Base-by-base conservation (phyloP, 176 grass and related monocot genomes). In the Lolium perenne region DNA sequence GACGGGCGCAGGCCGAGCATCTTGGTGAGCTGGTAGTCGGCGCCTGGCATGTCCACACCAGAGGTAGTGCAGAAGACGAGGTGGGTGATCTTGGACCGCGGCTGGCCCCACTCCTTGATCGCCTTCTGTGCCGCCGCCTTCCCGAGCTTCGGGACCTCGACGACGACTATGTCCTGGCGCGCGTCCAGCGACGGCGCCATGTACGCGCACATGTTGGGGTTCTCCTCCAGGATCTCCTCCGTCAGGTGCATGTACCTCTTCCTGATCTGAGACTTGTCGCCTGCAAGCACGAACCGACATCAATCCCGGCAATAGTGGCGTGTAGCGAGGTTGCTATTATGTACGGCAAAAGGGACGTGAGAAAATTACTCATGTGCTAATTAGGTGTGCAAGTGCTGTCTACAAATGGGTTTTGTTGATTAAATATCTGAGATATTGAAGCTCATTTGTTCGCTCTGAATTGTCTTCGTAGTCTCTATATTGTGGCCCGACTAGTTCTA, bases 71-170 rank as follows among this genome's bases (percentile, higher is more conserved):
- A 97, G 89, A 97, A 97, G 77, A 97, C 69, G 25, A 97, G 78
- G 87, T 97, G 95, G 13, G 95, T 97, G 83, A 97, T 93, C 38
- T 51, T 56, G 6, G 95, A 97, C 3, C 89, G 80, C 14, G 95
- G 91, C 79, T 90, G 95, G 5, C 95, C 95, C 95, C 93, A 97
- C 51, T 97, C 95, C 87, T 95, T 97, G 89, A 97, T 84, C 7
- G 93, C 93, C 89, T 97, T 97, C 76, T 86, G 87, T 5, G 95
- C 95, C 3, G 95, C 95, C 4, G 90, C 93, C 60, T 93, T 93
- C 0, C 95, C 93, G 0, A 97, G 95, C 85, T 87, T 95, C 0
- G 95, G 95, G 0, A 97, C 95, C 87, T 97, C 95, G 6, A 88
- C 89, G 8, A 97, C 95, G 20, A 97, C 95, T 14, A 97, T 83